Conservation (phyloP, 768 basidiomycete genomes). For the Candolleomyces eurysporus region DNA sequence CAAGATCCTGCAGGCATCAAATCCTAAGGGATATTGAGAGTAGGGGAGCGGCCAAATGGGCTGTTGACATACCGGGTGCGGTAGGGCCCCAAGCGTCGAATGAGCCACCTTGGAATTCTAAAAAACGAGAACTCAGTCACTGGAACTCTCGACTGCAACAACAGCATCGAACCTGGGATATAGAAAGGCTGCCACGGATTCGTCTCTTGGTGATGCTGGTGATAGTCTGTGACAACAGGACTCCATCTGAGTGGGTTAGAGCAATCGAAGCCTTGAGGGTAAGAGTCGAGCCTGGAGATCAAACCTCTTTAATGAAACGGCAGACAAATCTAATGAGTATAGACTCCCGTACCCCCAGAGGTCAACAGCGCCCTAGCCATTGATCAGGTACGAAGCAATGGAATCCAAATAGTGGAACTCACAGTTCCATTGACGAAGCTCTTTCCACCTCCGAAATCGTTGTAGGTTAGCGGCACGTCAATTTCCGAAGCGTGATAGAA, state of each 20-base stretch:
- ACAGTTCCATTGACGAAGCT: conserved; percentile 76
- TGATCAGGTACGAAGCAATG: neutral
- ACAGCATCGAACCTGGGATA: conserved; percentile 50
- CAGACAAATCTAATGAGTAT: no score
- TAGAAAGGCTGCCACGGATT: conserved; percentile 64
- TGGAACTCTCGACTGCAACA: neutral
- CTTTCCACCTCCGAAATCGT: conserved; percentile 55
- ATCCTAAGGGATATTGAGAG: conserved; percentile 40
- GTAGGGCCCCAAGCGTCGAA: conserved; percentile 81
- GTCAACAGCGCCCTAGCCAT: conserved; percentile 63
- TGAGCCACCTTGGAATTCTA: conserved; percentile 70
- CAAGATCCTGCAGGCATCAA: conserved; percentile 58
- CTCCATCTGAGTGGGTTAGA: conserved; percentile 68
- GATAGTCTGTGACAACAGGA: conserved; percentile 61
- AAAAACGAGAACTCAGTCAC: neutral
- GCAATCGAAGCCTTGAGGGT: conserved; percentile 81
- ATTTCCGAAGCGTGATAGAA: conserved; percentile 55
- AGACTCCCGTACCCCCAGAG: conserved; percentile 61
- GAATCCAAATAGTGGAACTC: conserved; percentile 14
- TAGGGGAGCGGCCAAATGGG: neutral
- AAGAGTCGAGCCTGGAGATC: conserved; percentile 53
- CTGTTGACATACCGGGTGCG: conserved; percentile 49
- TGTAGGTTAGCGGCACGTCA: conserved; percentile 72
- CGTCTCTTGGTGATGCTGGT: conserved; percentile 55
- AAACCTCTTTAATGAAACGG: neutral